A percentile compares a stretch with the other conserved stretches of the same genome.
Conservation (phyloP, 306 rosid genomes). For the Bauhinia variegata region DNA sequence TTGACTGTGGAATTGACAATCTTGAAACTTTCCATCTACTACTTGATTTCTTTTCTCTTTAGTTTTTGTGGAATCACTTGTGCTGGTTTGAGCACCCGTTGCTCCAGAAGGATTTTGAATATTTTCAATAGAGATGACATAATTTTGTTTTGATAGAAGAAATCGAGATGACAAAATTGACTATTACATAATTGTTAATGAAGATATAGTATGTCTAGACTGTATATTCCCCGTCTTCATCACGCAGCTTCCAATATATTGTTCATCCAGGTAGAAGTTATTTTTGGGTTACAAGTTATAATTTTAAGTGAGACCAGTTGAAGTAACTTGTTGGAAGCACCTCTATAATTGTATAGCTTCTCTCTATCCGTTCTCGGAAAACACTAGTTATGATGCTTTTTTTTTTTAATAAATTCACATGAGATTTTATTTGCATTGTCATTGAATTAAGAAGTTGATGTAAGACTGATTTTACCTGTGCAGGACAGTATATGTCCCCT, state of each 20-base stretch:
- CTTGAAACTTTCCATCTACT: too few species aligned
- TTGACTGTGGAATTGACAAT: neutral
- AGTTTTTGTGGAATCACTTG: too few species aligned
- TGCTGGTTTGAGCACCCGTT: too few species aligned
- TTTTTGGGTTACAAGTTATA: neutral
- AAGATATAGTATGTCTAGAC: neutral
- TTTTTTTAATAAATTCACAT: constrained; percentile 24
- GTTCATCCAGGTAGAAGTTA: constrained; percentile 11
- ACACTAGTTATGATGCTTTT: constrained; percentile 22
- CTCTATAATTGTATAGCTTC: constrained; percentile 11
- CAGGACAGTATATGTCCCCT: constrained; percentile 99
- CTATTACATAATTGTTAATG: constrained; percentile 16
- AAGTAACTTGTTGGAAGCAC: constrained; percentile 11
- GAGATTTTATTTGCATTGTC: constrained; percentile 14
- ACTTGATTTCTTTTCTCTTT: too few species aligned
- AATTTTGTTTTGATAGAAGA: too few species aligned
- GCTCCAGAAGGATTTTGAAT: constrained; percentile 5
- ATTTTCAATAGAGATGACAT: neutral
- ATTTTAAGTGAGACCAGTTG: neutral
- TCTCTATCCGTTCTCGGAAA: constrained; percentile 25
- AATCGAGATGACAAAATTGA: neutral
- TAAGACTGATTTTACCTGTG: constrained; percentile 41
- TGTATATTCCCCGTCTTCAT: neutral
- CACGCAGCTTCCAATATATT: constrained; percentile 7
- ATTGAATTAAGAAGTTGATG: constrained; percentile 25